A percentile compares a stretch with the other conserved stretches of the same genome.
Conservation (phyloP, 768 basidiomycete genomes). For the Psilocybe cubensis region DNA sequence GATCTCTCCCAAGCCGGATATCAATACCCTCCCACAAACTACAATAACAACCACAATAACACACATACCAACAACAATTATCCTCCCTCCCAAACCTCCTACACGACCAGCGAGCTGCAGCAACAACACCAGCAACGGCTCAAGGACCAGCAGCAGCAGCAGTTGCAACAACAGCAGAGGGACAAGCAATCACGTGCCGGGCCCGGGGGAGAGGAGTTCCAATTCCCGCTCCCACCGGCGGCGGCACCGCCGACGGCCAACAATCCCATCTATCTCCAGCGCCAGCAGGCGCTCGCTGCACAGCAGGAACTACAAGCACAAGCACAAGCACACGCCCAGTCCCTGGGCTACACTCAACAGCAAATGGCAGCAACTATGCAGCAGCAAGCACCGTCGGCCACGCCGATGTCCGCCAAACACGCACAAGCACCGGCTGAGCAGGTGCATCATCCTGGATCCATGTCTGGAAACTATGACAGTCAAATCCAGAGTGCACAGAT, state of each 20-base stretch:
- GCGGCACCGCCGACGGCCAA: too few species aligned
- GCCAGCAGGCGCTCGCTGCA: constrained; percentile 24
- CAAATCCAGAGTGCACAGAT: constrained; percentile 19
- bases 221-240: constrained; percentile 55
- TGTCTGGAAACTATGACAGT: constrained; percentile 11
- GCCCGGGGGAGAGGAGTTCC: too few species aligned
- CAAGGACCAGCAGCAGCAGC: too few species aligned
- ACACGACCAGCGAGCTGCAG: too few species aligned
- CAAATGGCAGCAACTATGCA: not conserved
- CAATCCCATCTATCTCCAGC: constrained; percentile 24
- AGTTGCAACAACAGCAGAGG: constrained; percentile 21
- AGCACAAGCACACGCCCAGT: constrained; percentile 13
- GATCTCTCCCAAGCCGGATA: constrained; percentile 17
- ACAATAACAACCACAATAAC: constrained; percentile 26
- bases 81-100: constrained; percentile 20
- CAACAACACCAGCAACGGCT: too few species aligned
- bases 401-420: constrained; percentile 22
- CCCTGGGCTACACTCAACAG: too few species aligned
- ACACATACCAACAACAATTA: constrained; percentile 21
- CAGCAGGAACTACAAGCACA: constrained; percentile 25
- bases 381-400: constrained; percentile 16
- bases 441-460: constrained; percentile 10
- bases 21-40: constrained; percentile 17
- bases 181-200: constrained; percentile 43
- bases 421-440: constrained; percentile 25